Conservation (phyloP, 2,329 filamentous ascomycete genomes). For the Tolypocladium inflatum region DNA sequence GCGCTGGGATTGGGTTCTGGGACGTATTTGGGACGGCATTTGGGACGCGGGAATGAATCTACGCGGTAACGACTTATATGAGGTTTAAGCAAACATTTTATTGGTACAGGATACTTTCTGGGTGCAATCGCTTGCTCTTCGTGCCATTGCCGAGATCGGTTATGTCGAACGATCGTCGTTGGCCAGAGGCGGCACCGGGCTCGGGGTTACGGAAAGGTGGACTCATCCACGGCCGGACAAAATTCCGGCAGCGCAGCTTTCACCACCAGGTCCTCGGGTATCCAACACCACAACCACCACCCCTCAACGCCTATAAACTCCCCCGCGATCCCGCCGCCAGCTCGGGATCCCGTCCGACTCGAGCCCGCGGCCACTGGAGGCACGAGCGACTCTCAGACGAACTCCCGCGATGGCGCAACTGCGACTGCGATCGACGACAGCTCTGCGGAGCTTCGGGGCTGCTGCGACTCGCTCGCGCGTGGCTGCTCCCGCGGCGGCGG, state of each 20-base stretch:
- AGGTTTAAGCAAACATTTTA: neutral
- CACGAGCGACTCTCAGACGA: neutral
- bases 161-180: too few species aligned
- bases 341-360: neutral
- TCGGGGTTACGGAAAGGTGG: neutral
- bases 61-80: neutral
- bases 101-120: too few species aligned
- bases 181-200: neutral
- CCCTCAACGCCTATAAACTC: neutral
- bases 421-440: constrained; percentile 19
- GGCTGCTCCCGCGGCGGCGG: constrained; percentile 6
- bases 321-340: neutral
- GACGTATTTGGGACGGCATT: neutral
- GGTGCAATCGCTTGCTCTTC: too few species aligned
- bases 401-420: constrained; percentile 18
- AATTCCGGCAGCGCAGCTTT: neutral
- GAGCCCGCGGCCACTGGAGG: neutral
- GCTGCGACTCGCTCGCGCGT: constrained; percentile 11
- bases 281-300: neutral
- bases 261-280: neutral
- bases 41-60: neutral
- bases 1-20: neutral
- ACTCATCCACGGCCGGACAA: neutral
- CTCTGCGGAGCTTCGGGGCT: constrained; percentile 16
- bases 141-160: neutral